Conservation (phyloP, 441 rosid species). For the Arabidopsis hybrid region DNA sequence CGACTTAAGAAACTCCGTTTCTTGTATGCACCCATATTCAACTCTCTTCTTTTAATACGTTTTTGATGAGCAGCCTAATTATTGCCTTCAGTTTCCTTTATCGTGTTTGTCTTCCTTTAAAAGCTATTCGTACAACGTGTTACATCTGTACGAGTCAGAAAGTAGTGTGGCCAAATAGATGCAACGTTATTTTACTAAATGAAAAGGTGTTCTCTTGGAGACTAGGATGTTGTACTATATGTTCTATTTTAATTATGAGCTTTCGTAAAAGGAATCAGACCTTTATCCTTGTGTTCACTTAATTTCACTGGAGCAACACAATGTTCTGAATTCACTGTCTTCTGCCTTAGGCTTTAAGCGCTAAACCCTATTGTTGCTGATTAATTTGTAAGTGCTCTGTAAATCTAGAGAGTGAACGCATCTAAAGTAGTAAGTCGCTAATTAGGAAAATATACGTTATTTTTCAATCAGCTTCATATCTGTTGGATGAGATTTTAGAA, state of each 20-base stretch:
- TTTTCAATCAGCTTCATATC: slow-evolving; percentile 2
- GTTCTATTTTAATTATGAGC: background rate
- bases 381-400: slow-evolving; percentile 10
- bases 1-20: slow-evolving; percentile 85
- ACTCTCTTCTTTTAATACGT: background rate
- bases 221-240: slow-evolving; percentile 3
- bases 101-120: background rate
- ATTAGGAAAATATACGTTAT: background rate
- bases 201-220: background rate
- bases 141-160: slow-evolving; percentile 4
- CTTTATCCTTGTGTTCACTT: background rate
- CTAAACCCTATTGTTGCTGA: background rate
- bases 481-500: slow-evolving; percentile 17
- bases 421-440: background rate
- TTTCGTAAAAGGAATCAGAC: background rate
- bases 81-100: background rate
- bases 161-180: slow-evolving; percentile 20
- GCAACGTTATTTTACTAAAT: slow-evolving; percentile 10
- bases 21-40: slow-evolving; percentile 68
- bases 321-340: background rate
- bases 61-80: background rate
- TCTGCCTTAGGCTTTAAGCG: slow-evolving; percentile 4
- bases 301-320: background rate
- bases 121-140: slow-evolving; percentile 1
- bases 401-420: background rate